Evolutionary conservation across 495 filamentous ascomycete genomes (phyloP).

Genomic region (Diplogelasinospora grovesii): DNA sequence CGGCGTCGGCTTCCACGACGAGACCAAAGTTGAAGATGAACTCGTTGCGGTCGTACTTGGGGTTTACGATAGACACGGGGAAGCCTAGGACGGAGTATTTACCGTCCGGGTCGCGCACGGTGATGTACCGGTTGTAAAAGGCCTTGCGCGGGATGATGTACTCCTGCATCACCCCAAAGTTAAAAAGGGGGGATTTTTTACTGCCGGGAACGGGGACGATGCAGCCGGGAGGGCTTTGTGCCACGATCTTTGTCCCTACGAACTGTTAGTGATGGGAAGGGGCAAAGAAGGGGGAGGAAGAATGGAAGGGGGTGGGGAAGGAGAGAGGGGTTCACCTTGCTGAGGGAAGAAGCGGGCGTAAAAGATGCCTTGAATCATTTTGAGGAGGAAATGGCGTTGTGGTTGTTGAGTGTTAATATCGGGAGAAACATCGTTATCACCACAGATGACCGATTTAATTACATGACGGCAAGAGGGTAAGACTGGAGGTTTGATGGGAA

Average conservation of each 20-base stretch:
- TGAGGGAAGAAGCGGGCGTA: conserved; percentile 87
- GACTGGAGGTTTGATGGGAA: too few species aligned
- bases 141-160: conserved; percentile 91
- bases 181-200: conserved; percentile 58
- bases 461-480: too few species aligned
- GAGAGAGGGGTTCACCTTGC: too few species aligned
- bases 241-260: conserved; percentile 71
- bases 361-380: conserved; percentile 92
- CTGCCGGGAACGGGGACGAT: conserved; percentile 56
- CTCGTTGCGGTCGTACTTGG: conserved; percentile 79
- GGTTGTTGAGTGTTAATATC: background rate
- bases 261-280: background rate
- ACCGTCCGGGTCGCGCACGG: conserved; percentile 61
- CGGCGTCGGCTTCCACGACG: conserved; percentile 62
- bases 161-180: conserved; percentile 74
- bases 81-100: conserved; percentile 79
- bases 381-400: conserved; percentile 2
- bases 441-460: too few species aligned
- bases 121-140: conserved; percentile 82
- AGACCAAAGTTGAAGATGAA: conserved; percentile 97
- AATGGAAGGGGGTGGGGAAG: conserved; percentile 3
- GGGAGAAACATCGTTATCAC: too few species aligned
- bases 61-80: conserved; percentile 75
- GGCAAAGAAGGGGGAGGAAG: background rate
- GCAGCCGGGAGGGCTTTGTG: conserved; percentile 65